Percentiles rank a stretch among this genome's conserved stretches.
These are phyloP conservation scores for Pyracantha coccinea DNA, from an alignment of 331 rosid species.

Conservation along the genomic window DNA sequence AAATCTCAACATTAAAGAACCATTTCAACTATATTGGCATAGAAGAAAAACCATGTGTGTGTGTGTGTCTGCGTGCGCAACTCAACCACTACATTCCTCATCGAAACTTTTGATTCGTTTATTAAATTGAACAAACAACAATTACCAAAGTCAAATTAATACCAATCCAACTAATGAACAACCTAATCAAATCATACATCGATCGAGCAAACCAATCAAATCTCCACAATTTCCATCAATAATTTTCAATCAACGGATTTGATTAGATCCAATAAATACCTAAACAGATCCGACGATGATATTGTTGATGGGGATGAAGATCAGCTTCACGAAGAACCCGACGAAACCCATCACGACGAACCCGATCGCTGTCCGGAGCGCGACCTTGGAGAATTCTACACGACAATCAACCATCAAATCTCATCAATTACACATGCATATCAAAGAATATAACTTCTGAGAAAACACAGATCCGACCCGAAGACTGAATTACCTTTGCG, in stretches of 20 bases:
- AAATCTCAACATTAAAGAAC: neutral
- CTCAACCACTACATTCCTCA: neutral
- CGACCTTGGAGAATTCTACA: conserved; percentile 14
- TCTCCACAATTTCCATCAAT: neutral
- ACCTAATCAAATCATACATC: neutral
- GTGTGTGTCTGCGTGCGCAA: no score
- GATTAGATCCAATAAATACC: neutral
- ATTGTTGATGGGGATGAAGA: conserved; percentile 19
- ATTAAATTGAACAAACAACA: neutral
- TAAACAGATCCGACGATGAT: conserved; percentile 15
- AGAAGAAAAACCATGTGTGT: neutral
- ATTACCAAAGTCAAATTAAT: no score
- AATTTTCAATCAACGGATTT: neutral
- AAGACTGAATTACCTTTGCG: conserved; percentile 7
- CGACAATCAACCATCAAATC: neutral
- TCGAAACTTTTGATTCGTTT: neutral
- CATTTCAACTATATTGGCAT: neutral
- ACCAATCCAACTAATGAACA: neutral
- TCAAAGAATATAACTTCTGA: neutral
- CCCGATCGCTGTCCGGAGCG: conserved; percentile 14
- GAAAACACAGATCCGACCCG: neutral
- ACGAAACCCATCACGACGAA: conserved; percentile 20
- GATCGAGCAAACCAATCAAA: neutral
- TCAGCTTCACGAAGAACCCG: conserved; percentile 20
- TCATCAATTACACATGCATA: neutral